phyloP scores from a whole-genome alignment of 2,329 filamentous ascomycete genomes.

The Incumbomyces delicatus region DNA sequence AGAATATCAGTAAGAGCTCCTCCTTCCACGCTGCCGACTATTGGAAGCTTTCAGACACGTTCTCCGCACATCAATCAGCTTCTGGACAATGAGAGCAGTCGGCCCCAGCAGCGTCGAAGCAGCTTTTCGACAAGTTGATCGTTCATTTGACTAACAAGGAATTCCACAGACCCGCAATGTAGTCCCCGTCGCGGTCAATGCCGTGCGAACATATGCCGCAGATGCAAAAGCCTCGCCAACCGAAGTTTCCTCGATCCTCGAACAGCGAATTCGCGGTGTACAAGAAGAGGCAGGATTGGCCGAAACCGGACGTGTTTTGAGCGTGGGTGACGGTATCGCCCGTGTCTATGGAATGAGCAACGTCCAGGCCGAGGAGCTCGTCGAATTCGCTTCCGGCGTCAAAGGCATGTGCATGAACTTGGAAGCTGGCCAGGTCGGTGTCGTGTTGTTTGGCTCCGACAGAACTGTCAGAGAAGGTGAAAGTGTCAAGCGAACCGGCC shows the following conservation, averaged over 20 bases:
- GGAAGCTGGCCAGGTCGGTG: slow-evolving; percentile 99
- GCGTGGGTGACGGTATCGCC: slow-evolving; percentile 99
- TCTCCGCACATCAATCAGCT: slow-evolving; percentile 30
- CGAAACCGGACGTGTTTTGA: slow-evolving; percentile 97
- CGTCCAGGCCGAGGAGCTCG: slow-evolving; percentile 99
- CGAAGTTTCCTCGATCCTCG: slow-evolving; percentile 97
- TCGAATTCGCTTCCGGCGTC: slow-evolving; percentile 99
- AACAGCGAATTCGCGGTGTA: slow-evolving; percentile 97
- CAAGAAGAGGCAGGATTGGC: slow-evolving; percentile 93
- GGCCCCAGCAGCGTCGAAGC: neutral
- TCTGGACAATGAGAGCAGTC: neutral
- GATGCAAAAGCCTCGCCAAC: slow-evolving; percentile 93
- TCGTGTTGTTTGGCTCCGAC: slow-evolving; percentile 99
- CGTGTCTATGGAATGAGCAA: slow-evolving; percentile 99
- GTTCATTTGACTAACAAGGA: slow-evolving; percentile 35
- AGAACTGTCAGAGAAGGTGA: slow-evolving; percentile 99
- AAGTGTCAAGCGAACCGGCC: slow-evolving; percentile 97
- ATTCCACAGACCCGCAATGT: slow-evolving; percentile 67
- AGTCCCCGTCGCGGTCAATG: slow-evolving; percentile 67
- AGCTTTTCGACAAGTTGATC: neutral
- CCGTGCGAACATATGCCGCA: slow-evolving; percentile 75
- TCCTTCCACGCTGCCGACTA: slow-evolving; percentile 32
- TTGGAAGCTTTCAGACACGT: slow-evolving; percentile 26
- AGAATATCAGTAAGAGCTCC: slow-evolving; percentile 83
- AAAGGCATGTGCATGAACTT: slow-evolving; percentile 99